Conservation (phyloP, 2,329 filamentous ascomycete species). For the Trichophyton schoenleinii region DNA sequence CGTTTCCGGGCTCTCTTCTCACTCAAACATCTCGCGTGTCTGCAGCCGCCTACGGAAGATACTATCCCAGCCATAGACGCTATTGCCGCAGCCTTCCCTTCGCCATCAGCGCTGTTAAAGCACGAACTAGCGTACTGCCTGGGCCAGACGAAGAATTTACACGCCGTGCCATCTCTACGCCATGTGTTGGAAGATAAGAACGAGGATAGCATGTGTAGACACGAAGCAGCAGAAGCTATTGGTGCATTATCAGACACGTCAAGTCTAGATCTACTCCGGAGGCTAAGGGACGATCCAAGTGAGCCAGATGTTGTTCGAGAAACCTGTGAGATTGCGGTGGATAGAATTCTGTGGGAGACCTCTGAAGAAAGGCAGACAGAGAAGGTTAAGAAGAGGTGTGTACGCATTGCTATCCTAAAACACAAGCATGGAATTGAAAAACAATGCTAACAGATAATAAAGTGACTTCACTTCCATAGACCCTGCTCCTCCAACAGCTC, state of each 20-base stretch:
- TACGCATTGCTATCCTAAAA: background rate
- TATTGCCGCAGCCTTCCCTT: conserved; percentile 75
- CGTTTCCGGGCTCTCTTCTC: conserved; percentile 97
- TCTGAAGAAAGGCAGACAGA: conserved; percentile 59
- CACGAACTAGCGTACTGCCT: conserved; percentile 96
- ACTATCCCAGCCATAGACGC: conserved; percentile 57
- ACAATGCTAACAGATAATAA: conserved; percentile 18
- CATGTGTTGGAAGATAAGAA: conserved; percentile 60
- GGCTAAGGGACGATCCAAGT: conserved; percentile 59
- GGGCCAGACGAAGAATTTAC: conserved; percentile 71
- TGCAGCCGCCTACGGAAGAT: conserved; percentile 44
- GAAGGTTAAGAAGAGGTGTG: conserved; percentile 68
- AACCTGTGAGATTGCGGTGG: conserved; percentile 94
- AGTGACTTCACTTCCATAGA: conserved; percentile 95
- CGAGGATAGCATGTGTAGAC: conserved; percentile 92
- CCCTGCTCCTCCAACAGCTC: conserved; percentile 75
- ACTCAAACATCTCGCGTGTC: conserved; percentile 79
- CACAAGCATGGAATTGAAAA: background rate
- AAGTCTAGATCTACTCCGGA: conserved; percentile 60
- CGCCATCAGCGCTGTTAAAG: conserved; percentile 80
- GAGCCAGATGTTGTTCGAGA: conserved; percentile 77
- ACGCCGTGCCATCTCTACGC: conserved; percentile 60
- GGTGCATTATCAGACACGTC: conserved; percentile 67
- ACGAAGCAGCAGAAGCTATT: conserved; percentile 91
- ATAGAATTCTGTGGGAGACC: conserved; percentile 86